phyloP scores from a whole-genome alignment of 2,329 filamentous ascomycete species.

The Calonectria pseudoturangicola region DNA sequence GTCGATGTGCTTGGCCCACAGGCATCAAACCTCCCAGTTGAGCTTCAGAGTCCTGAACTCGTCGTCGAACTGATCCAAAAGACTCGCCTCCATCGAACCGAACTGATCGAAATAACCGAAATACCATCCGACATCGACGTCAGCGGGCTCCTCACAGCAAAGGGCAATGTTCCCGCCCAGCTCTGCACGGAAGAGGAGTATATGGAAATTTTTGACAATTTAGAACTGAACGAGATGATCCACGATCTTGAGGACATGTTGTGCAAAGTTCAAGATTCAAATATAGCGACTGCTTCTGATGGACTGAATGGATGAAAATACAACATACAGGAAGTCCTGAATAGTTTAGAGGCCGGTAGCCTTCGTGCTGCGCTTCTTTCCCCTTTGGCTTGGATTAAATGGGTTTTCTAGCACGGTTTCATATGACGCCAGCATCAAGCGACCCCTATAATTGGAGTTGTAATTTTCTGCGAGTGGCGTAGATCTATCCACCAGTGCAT shows the following conservation, averaged over 20 bases:
- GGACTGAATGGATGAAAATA: too few species aligned
- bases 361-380: too few species aligned
- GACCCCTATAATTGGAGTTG: too few species aligned
- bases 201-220: background rate
- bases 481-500: too few species aligned
- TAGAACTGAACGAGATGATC: background rate
- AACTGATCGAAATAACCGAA: background rate
- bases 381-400: too few species aligned
- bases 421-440: too few species aligned
- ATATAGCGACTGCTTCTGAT: background rate
- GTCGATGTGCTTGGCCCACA: background rate
- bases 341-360: too few species aligned
- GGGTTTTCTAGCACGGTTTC: too few species aligned
- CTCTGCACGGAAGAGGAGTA: constrained; percentile 7
- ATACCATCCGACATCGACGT: background rate
- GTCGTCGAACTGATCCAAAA: background rate
- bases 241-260: background rate
- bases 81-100: background rate
- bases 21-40: background rate
- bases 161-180: background rate
- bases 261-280: background rate
- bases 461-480: too few species aligned
- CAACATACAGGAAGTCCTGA: too few species aligned
- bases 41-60: background rate
- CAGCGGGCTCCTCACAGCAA: background rate